Percentiles rank a stretch among this genome's conserved stretches.
Evolutionary conservation across 169 alveolate species (phyloP).

Genomic region (Neospora caninum): DNA sequence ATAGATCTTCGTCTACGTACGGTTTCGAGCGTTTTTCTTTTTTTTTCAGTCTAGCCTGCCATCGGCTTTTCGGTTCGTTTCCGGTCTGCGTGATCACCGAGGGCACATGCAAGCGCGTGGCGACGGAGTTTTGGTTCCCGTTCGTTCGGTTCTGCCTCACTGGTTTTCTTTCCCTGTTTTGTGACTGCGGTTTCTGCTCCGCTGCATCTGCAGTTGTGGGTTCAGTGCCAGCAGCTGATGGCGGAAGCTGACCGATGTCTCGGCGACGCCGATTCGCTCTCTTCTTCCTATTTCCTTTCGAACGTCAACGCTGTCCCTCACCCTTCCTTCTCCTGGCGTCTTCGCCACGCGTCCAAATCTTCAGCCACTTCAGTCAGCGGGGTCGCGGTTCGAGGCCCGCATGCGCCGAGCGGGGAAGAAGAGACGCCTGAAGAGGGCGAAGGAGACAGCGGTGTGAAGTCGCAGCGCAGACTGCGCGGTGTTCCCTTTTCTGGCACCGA

Average conservation of each 20-base stretch:
- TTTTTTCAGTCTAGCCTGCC: too few relatives aligned
- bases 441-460: neutral
- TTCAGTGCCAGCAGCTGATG: constrained; percentile 54
- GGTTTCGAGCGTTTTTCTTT: too few relatives aligned
- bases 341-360: too few relatives aligned
- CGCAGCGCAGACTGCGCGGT: neutral
- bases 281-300: constrained; percentile 40
- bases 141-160: neutral
- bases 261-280: constrained; percentile 49
- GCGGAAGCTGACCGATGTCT: constrained; percentile 28
- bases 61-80: too few relatives aligned
- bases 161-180: neutral
- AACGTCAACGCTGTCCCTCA: constrained; percentile 26
- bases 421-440: neutral
- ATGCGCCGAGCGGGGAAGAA: neutral
- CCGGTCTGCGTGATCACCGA: too few relatives aligned
- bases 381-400: too few relatives aligned
- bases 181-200: neutral
- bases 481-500: neutral
- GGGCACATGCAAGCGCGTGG: too few relatives aligned
- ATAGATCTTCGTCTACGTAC: too few relatives aligned
- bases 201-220: constrained; percentile 52
- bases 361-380: too few relatives aligned
- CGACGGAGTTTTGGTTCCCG: too few relatives aligned
- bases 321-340: neutral